Conservation (phyloP, 805 yeast species). For the Citeromyces matritensis region DNA sequence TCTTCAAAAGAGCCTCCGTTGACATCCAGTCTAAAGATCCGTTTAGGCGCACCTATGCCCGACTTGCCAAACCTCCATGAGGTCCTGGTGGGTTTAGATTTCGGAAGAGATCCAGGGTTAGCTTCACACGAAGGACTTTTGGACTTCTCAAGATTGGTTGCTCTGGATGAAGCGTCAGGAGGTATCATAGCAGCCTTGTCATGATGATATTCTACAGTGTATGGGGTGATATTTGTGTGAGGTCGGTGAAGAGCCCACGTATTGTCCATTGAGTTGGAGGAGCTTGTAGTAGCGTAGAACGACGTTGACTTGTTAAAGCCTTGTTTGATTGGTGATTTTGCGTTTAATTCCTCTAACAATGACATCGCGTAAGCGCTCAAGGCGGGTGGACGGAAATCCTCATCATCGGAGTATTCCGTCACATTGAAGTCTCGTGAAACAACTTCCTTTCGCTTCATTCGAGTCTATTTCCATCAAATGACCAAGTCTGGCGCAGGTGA, state of each 20-base stretch:
- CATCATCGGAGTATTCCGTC: conserved; percentile 17
- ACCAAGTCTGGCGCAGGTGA: no score
- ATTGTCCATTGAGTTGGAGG: conserved; percentile 1
- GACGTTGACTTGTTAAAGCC: conserved; percentile 1
- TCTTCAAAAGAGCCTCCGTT: no score
- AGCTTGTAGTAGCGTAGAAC: conserved; percentile 1
- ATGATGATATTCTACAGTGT: neutral
- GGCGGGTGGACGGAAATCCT: conserved; percentile 33
- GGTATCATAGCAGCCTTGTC: conserved; percentile 1
- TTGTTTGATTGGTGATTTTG: conserved; percentile 3
- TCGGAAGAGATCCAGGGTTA: neutral
- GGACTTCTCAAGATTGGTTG: neutral
- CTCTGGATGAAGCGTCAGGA: neutral
- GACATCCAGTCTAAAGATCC: no score
- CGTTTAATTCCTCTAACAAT: conserved; percentile 20
- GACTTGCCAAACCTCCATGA: conserved; percentile 1
- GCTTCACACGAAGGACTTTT: neutral
- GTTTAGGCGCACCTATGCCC: no score
- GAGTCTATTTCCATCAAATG: no score
- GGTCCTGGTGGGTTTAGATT: neutral
- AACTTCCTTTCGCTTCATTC: no score
- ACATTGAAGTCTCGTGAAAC: no score
- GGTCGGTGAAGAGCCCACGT: neutral
- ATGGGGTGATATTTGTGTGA: neutral
- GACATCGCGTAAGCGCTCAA: conserved; percentile 38